phyloP scores from a whole-genome alignment of 2,329 filamentous ascomycete species.

The Penicillium sp. region DNA sequence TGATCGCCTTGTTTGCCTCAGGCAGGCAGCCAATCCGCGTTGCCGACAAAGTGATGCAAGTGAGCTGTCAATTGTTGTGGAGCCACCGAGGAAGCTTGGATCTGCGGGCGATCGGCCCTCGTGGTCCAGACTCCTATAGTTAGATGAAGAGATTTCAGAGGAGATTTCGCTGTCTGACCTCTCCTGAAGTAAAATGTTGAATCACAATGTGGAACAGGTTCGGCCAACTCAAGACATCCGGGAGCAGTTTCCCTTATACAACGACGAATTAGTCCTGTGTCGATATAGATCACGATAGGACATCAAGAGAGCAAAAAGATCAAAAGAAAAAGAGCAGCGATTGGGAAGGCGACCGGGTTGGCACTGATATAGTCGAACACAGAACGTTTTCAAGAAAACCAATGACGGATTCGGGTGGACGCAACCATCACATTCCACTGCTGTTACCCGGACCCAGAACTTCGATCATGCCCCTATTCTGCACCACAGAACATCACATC shows the following conservation, averaged over 20 bases:
- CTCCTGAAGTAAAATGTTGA: not conserved
- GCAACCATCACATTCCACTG: constrained; percentile 29
- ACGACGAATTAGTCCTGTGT: not conserved
- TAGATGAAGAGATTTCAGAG: constrained; percentile 1
- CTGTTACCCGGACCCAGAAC: constrained; percentile 24
- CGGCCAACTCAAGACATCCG: not conserved
- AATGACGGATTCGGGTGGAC: constrained; percentile 22
- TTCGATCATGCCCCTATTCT: constrained; percentile 1
- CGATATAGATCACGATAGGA: not conserved
- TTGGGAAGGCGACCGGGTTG: constrained; percentile 26
- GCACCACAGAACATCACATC: not conserved
- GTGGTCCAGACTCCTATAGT: constrained; percentile 16
- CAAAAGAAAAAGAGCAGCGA: constrained; percentile 16
- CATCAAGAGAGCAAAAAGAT: constrained; percentile 7
- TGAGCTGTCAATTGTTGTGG: constrained; percentile 29
- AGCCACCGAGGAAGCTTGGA: constrained; percentile 22
- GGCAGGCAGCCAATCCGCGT: constrained; percentile 29
- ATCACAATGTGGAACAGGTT: not conserved
- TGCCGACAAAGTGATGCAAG: constrained; percentile 26
- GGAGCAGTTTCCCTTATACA: not conserved
- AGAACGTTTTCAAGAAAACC: constrained; percentile 23
- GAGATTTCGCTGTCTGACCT: not conserved
- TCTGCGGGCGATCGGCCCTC: constrained; percentile 24
- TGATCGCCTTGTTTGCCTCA: constrained; percentile 26
- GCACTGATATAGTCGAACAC: constrained; percentile 20